phyloP scores from a whole-genome alignment of 257 asterid genomes.

The Cinchona pubescens region DNA sequence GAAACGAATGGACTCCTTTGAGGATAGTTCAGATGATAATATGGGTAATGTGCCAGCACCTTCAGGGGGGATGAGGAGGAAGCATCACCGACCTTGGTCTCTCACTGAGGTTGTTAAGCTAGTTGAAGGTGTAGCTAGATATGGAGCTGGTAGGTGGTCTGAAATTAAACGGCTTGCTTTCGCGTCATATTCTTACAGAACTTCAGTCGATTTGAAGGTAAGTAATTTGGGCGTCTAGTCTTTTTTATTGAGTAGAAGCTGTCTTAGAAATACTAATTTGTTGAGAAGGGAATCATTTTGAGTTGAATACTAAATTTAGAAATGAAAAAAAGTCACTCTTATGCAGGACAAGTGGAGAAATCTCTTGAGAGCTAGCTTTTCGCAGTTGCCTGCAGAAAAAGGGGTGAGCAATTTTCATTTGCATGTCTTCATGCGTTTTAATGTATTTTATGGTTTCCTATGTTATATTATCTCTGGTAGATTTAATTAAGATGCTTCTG shows the following conservation, averaged over 20 bases:
- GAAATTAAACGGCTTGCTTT: constrained; percentile 87
- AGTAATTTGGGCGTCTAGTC: constrained; percentile 17
- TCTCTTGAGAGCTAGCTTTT: constrained; percentile 83
- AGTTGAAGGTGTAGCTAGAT: constrained; percentile 90
- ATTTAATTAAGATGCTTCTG: neutral
- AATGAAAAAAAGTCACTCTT: no score
- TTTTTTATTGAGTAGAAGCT: neutral
- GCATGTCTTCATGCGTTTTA: neutral
- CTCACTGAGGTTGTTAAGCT: constrained; percentile 71
- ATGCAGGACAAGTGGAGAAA: constrained; percentile 98
- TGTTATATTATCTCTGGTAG: neutral
- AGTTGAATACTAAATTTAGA: neutral
- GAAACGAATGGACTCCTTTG: constrained; percentile 34
- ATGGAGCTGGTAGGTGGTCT: constrained; percentile 98
- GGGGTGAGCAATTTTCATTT: constrained; percentile 51
- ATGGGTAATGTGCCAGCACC: constrained; percentile 41
- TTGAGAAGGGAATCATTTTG: neutral
- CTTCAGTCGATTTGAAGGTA: constrained; percentile 97
- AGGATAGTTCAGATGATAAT: constrained; percentile 51
- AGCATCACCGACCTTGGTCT: constrained; percentile 34
- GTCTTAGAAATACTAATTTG: neutral
- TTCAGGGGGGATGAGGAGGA: constrained; percentile 74
- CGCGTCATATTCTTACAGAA: constrained; percentile 81
- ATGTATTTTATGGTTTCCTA: neutral
- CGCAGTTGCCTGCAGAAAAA: constrained; percentile 64